Percentiles rank a stretch among this genome's conserved stretches.
Conservation (phyloP, 208 protist species). For the Histomonas meleagridis region DNA sequence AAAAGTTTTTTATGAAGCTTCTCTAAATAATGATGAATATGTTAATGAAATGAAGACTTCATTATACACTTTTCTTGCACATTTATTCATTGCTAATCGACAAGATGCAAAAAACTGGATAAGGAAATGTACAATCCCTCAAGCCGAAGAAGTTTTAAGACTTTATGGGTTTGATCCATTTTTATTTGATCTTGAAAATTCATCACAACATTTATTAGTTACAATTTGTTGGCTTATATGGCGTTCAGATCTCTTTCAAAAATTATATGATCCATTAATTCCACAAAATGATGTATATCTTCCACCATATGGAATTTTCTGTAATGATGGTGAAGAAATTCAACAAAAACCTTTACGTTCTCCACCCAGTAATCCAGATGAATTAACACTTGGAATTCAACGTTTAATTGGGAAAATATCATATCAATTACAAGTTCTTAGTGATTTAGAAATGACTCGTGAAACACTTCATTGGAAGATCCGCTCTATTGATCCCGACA, state of each 20-base stretch:
- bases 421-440: background rate
- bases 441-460: conserved; percentile 1
- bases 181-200: conserved; percentile 1
- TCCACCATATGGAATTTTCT: background rate
- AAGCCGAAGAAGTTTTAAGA: background rate
- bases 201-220: background rate
- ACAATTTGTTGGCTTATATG: conserved; percentile 29
- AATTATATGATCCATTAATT: background rate
- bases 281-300: background rate
- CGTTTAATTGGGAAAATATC: background rate
- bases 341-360: background rate
- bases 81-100: background rate
- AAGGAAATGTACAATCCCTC: background rate
- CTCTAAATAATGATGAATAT: background rate
- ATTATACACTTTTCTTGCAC: background rate
- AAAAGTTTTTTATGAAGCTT: background rate
- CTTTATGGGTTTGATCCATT: background rate
- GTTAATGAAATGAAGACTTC: background rate
- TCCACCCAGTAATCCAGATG: background rate
- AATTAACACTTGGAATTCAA: background rate
- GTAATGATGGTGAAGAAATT: background rate
- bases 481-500: background rate
- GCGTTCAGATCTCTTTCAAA: background rate
- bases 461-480: background rate
- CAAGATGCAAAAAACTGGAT: background rate